phyloP scores from a whole-genome alignment of 2,329 filamentous ascomycete genomes.

The Bipolaris victoriae region DNA sequence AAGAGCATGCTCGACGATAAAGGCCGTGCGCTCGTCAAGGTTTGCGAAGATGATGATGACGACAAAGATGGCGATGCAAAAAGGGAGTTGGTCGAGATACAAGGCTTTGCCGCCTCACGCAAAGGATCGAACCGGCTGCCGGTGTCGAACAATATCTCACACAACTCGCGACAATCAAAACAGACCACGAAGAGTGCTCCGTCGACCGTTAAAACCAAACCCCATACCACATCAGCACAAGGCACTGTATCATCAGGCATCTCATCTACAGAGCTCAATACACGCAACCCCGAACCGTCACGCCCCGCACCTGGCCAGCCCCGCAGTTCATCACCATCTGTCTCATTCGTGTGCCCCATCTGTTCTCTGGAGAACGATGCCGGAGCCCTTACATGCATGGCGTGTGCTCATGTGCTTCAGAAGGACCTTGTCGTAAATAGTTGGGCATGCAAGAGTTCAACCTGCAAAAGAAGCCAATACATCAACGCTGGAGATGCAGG shows the following conservation, averaged over 20 bases:
- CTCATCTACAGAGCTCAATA: not conserved
- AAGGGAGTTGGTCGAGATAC: conserved; percentile 72
- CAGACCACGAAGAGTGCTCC: not conserved
- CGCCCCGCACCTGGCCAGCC: not conserved
- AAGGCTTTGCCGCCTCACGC: conserved; percentile 48
- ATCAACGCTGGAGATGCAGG: conserved; percentile 73
- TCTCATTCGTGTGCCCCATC: conserved; percentile 57
- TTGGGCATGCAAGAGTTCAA: conserved; percentile 68
- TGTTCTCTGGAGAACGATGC: conserved; percentile 71
- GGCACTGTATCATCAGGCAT: not conserved
- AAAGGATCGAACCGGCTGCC: conserved; percentile 7
- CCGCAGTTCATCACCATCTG: not conserved
- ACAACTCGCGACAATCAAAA: not conserved
- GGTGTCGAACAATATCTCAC: not conserved
- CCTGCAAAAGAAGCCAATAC: conserved; percentile 65
- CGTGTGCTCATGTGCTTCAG: conserved; percentile 74
- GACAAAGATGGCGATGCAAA: conserved; percentile 44
- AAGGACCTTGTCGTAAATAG: conserved; percentile 58
- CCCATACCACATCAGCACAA: not conserved
- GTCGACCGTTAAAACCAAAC: not conserved
- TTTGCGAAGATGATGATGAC: conserved; percentile 76
- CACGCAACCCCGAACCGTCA: not conserved
- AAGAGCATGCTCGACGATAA: conserved; percentile 68
- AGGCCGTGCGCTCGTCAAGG: conserved; percentile 70
- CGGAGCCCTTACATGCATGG: conserved; percentile 64